Evolutionary conservation across 2,329 filamentous ascomycete species (phyloP), one percentile per base, ranked within the genome.

Genomic region (Pyrenochaeta sp.): DNA sequence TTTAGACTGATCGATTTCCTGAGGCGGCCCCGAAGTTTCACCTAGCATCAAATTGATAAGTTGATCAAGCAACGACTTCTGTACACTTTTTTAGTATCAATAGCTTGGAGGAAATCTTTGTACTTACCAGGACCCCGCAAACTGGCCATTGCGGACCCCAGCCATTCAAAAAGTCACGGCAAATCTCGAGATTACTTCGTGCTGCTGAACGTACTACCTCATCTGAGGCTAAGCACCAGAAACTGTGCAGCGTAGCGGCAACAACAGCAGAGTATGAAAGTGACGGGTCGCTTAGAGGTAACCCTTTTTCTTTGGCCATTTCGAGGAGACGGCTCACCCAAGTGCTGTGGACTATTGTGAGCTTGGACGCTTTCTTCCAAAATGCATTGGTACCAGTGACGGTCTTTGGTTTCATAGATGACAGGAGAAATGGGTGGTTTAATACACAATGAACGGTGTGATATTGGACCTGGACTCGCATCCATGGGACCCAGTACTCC

Each of bases 391-490:
- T 35, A 3, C 21, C 32, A 8, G 20, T 14, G 13, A 14, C 14
- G 6, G 11, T 22, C n/a, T 14, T 6, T 17, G 32, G 32, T 11
- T 24, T 35, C 9, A 20, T 20, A 13, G 32, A 35, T 22, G 32
- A 22, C 6, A 35, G 32, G 9, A 35, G 32, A n/a, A 35, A 35
- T 4, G 32, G 32, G 23, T 35, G 32, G 14, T 35, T 35, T 13
- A 35, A 19, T 10, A 35, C 14, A 11, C 19, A 22, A n/a, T 35
- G 32, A 13, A 35, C 14, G 8, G n/a, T 3, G 19, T 35, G 32
- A 23, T 14, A 35, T 3, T 35, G 11, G 19, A 23, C 23, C 15
- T 35, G 32, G 19, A 35, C 20, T 8, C 32, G 32, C 7, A 35
- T 10, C 32, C 32, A 35, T 3, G 32, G 32, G 15, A 35, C 19